Conservation (phyloP, 768 basidiomycete genomes). For the Clitopilus hobsonii region DNA sequence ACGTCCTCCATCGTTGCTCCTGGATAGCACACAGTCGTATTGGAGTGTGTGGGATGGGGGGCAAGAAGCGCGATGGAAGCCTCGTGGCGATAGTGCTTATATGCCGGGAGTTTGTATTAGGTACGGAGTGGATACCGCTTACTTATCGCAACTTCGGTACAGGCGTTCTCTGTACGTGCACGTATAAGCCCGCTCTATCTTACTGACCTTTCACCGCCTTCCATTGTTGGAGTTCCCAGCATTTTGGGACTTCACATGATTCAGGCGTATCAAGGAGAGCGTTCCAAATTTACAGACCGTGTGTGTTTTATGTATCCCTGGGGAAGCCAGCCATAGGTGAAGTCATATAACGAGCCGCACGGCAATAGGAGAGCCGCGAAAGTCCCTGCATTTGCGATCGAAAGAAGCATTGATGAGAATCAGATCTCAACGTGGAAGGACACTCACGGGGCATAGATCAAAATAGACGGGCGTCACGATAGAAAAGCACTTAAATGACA, state of each 20-base stretch:
- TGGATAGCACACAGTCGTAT: neutral
- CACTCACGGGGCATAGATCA: neutral
- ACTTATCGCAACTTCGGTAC: neutral
- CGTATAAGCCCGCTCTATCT: too few relatives aligned
- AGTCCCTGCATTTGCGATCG: neutral
- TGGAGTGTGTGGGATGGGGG: neutral
- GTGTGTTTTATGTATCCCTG: neutral
- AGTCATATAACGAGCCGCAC: neutral
- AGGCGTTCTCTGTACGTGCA: neutral
- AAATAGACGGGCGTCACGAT: neutral
- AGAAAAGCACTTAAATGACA: too few relatives aligned
- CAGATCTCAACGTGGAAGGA: neutral
- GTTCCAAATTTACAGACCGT: neutral
- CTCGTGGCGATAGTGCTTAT: neutral
- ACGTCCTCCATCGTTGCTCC: slow-evolving; percentile 14
- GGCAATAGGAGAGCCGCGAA: neutral
- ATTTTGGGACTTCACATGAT: neutral
- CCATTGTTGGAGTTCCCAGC: too few relatives aligned
- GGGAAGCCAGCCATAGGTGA: neutral
- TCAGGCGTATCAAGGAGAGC: too few relatives aligned
- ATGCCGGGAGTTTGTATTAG: neutral
- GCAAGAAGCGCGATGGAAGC: neutral
- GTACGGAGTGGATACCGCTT: neutral
- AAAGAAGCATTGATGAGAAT: neutral
- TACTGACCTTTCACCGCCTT: too few relatives aligned